phyloP scores from a whole-genome alignment of 2,329 filamentous ascomycete genomes.

The Xylaria sp. region DNA sequence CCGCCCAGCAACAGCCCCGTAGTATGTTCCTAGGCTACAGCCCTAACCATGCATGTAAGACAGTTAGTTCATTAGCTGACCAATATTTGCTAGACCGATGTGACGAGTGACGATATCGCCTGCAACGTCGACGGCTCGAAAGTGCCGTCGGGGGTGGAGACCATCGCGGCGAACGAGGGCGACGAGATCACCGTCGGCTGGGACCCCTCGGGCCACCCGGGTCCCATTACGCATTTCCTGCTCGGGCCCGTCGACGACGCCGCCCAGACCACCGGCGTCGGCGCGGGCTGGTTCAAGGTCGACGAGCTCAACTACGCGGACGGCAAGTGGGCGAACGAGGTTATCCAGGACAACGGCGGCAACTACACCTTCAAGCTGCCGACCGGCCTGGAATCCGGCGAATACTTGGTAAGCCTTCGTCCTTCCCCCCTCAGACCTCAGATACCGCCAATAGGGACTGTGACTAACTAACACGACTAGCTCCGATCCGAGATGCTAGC shows the following conservation, averaged over 20 bases:
- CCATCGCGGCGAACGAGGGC: slow-evolving; percentile 37
- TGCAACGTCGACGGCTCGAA: slow-evolving; percentile 33
- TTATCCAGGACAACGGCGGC: slow-evolving; percentile 23
- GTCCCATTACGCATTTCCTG: slow-evolving; percentile 41
- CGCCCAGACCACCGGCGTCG: slow-evolving; percentile 63
- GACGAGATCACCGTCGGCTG: slow-evolving; percentile 43
- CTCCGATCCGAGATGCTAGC: slow-evolving; percentile 42
- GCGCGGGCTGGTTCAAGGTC: slow-evolving; percentile 36
- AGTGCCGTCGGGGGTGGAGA: slow-evolving; percentile 35
- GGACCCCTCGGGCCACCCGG: slow-evolving; percentile 42
- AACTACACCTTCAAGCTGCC: slow-evolving; percentile 36
- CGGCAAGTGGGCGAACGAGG: slow-evolving; percentile 34
- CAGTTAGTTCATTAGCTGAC: not conserved
- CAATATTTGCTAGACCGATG: slow-evolving; percentile 24
- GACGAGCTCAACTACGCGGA: slow-evolving; percentile 31
- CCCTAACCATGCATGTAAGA: not conserved
- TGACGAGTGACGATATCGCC: slow-evolving; percentile 32
- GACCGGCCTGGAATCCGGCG: slow-evolving; percentile 33
- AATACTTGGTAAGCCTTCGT: slow-evolving; percentile 38
- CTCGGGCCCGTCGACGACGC: slow-evolving; percentile 56
- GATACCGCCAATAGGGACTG: too few relatives aligned
- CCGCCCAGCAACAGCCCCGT: slow-evolving; percentile 35
- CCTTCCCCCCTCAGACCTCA: too few relatives aligned
- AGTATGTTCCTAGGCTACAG: slow-evolving; percentile 12
- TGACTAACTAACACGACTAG: slow-evolving; percentile 19